Evolutionary conservation across 257 asterid species (phyloP), one percentile per base, ranked within the genome.

Genomic region (Capsicum baccatum): DNA sequence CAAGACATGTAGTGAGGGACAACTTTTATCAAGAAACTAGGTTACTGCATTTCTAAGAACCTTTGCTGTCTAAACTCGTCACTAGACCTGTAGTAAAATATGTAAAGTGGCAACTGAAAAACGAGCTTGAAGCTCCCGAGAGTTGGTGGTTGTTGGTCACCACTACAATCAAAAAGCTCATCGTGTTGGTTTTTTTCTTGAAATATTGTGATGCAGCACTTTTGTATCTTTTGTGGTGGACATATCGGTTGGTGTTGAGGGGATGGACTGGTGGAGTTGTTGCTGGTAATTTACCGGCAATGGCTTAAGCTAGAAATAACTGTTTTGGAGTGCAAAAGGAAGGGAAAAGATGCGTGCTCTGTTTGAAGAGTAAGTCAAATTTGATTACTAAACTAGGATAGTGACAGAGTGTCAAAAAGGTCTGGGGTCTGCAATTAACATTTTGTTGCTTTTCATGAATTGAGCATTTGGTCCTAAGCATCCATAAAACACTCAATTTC

Each of bases 11-110:
- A 52, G 26, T 12, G 81, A 76, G 48, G 62, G 19, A 5, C 63
- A 76, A 76, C 19, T 76, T 52, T 76, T 54, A 26, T 21, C 48
- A 76, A 76, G 48, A 76, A 76, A 76, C 14, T 26, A 76, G 81
- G 81, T 52, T 50, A 19, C 80, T 2, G 9, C 54, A 17, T 76
- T 50, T 52, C 6, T 14, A 17, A 52, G 81, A 76, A 76, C 63
- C 3, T 13, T 52, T 52, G 19, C 13, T 54, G 26, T 74, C 60
- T 52, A 21, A 74, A 15, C 12, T 48, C 50, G 50, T 74, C 44
- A 26, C 60, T 74, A 74, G 44, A 8, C 44, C 60, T 74, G 80
- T 12, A 12, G 80, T 44, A 50, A 74, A 74, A 21, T 19, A 74
- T 21, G 62, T 74, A 13, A 50, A 74, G 80, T 48, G 81, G 81